A percentile compares a stretch with the other conserved stretches of the same genome.
Evolutionary conservation across 2,329 filamentous ascomycete genomes (phyloP).

Genomic region (Ceratocystis albifundus): DNA sequence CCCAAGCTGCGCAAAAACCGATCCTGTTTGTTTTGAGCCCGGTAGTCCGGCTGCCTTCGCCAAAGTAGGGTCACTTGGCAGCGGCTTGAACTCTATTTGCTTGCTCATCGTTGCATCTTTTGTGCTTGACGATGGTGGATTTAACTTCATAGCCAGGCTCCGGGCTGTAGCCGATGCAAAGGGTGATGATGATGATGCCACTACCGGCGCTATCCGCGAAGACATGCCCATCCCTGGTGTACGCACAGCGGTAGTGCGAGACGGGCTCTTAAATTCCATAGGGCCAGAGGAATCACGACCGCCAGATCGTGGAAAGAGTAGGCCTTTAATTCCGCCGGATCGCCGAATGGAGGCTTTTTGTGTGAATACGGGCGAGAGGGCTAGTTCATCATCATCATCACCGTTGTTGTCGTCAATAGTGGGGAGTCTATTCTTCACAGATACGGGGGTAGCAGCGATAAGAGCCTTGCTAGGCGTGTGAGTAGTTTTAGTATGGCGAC

Average conservation of each 20-base stretch:
- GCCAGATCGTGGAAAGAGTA: constrained; percentile 17
- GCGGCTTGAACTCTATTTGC: constrained; percentile 17
- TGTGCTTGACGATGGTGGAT: not conserved
- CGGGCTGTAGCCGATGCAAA: constrained; percentile 21
- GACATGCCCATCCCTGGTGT: not conserved
- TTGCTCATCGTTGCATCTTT: not conserved
- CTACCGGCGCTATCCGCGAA: not conserved
- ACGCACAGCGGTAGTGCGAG: not conserved
- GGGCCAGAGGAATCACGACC: constrained; percentile 11
- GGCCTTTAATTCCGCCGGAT: constrained; percentile 18
- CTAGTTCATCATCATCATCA: constrained; percentile 8
- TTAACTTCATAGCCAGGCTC: constrained; percentile 18
- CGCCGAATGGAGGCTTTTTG: constrained; percentile 13
- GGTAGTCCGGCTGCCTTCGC: not conserved
- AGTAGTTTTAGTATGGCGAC: not conserved
- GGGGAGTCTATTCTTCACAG: not conserved
- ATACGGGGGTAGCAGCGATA: not conserved
- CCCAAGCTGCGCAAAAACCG: constrained; percentile 44
- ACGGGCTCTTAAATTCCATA: constrained; percentile 21
- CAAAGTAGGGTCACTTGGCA: not conserved
- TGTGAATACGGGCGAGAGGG: not conserved
- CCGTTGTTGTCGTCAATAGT: not conserved
- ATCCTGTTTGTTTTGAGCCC: constrained; percentile 25
- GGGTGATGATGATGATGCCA: constrained; percentile 19
- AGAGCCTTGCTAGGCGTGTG: not conserved